Base-by-base conservation (phyloP, 2,329 filamentous ascomycete species). In the Tolypocladium ovalisporum region DNA sequence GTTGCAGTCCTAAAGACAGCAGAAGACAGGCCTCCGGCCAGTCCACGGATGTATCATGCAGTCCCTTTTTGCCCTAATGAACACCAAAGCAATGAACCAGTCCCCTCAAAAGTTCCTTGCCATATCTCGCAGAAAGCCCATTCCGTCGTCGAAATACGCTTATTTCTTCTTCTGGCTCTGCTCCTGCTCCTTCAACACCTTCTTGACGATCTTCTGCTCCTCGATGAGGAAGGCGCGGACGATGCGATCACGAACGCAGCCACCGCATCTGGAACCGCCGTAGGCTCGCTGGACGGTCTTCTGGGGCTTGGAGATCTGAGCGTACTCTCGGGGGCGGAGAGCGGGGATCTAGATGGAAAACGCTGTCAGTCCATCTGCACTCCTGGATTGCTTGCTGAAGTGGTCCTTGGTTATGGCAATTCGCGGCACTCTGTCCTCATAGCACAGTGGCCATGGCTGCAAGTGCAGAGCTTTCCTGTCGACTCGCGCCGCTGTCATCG, bases 191-290 rank as follows among this genome's bases (percentile, higher is more conserved):
- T 97, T 97, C 76, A 97, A 86, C 72, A 99, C 94, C 90, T 99
- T 99, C 91, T 99, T 99, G 80, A 99, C 94, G 71, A 99, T 97
- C 90, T 99, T 99, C 85, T 99, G 94, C 87, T 99, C 94, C 84
- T 99, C 95, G 67, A 99, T 97, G 77, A 99, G 82, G 88, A 99
- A 99, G 65, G 94, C 94, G 70, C 94, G 90, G 69, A 97, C 90
- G 69, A 99, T 90, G 70, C 94, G 89, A 83, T 99, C 94, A 79
- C 93, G 92, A 69, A 99, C 94, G 79, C 94, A 99, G 85, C 90
- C 94, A 75, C 89, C 91, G 84, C 94, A 99, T 85, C 94, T 90
- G 72, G 92, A 97, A 74, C 94, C 94, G 77, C 94, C 92, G 78
- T 99, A 99, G 73, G 94, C 92, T 72, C 94, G 91, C 83, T 94